Percentiles rank a stretch among this genome's conserved stretches.
Evolutionary conservation across 345 rosid genomes (phyloP).

Genomic region (Gossypium rotundifolium): DNA sequence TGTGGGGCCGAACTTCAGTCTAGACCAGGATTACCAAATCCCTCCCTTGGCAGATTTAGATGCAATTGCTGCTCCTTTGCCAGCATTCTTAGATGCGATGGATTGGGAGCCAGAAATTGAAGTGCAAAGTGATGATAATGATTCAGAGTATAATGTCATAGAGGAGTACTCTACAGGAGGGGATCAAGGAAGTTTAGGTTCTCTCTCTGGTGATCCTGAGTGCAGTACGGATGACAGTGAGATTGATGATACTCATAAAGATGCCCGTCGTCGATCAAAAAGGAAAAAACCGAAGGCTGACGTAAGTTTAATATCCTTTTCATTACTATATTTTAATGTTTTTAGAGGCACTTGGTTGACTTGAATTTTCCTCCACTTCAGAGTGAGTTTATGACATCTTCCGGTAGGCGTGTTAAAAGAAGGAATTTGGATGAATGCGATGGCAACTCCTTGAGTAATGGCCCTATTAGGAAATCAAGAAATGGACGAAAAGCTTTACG

Average conservation of each 20-base stretch:
- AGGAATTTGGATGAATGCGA: conserved; percentile 72
- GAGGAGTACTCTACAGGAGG: conserved; percentile 72
- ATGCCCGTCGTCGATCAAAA: conserved; percentile 61
- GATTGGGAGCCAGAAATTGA: conserved; percentile 93
- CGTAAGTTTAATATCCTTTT: conserved; percentile 35
- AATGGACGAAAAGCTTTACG: conserved; percentile 47
- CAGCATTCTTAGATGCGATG: conserved; percentile 76
- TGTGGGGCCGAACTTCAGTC: conserved; percentile 82
- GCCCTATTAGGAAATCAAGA: conserved; percentile 43
- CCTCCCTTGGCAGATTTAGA: conserved; percentile 89
- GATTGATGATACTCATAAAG: conserved; percentile 47
- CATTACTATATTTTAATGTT: background rate
- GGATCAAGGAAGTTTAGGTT: conserved; percentile 63
- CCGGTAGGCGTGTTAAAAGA: conserved; percentile 89
- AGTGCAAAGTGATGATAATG: conserved; percentile 75
- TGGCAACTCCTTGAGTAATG: conserved; percentile 41
- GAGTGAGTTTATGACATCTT: conserved; percentile 81
- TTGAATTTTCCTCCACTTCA: conserved; percentile 23
- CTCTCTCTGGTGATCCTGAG: conserved; percentile 58
- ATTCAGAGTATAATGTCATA: conserved; percentile 88
- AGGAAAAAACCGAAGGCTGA: conserved; percentile 64
- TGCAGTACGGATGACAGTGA: conserved; percentile 60
- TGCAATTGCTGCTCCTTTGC: conserved; percentile 59
- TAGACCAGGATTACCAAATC: conserved; percentile 77
- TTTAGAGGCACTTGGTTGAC: conserved; percentile 9